Evolutionary conservation across 148 eudicot species (phyloP).

Genomic region (Spergularia bocconei): DNA sequence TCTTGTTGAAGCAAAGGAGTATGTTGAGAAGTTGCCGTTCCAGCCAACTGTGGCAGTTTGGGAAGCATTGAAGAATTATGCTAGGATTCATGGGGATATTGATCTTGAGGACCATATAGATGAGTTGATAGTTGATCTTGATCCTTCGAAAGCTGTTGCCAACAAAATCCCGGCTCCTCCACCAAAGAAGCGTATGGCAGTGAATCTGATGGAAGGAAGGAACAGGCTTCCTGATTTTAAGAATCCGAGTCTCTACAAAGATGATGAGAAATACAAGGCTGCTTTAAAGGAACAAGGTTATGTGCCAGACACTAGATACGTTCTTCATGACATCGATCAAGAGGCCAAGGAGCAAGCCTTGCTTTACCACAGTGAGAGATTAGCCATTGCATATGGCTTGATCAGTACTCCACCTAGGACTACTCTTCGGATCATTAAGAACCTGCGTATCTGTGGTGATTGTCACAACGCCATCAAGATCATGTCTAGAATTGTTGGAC

Average conservation of each 20-base stretch:
- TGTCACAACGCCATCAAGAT: slow-evolving; percentile 78
- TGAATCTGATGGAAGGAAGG: slow-evolving; percentile 80
- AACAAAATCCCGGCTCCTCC: slow-evolving; percentile 81
- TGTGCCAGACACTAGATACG: slow-evolving; percentile 66
- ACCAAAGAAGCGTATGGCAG: slow-evolving; percentile 58
- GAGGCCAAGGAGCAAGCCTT: slow-evolving; percentile 81
- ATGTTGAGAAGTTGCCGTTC: slow-evolving; percentile 55
- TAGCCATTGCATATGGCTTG: slow-evolving; percentile 76
- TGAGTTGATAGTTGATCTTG: slow-evolving; percentile 59
- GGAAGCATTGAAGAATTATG: slow-evolving; percentile 82
- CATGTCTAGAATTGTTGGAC: slow-evolving; percentile 68
- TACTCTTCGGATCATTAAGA: slow-evolving; percentile 68
- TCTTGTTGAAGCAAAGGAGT: slow-evolving; percentile 68
- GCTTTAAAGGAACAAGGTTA: slow-evolving; percentile 75
- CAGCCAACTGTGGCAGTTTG: slow-evolving; percentile 58
- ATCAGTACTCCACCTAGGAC: slow-evolving; percentile 72
- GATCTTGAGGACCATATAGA: slow-evolving; percentile 84
- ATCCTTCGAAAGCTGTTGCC: slow-evolving; percentile 55
- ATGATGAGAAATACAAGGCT: slow-evolving; percentile 80
- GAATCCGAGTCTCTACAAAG: slow-evolving; percentile 68
- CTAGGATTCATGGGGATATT: slow-evolving; percentile 80
- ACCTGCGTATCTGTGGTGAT: slow-evolving; percentile 67
- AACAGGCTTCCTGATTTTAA: slow-evolving; percentile 68
- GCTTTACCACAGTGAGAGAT: slow-evolving; percentile 71
- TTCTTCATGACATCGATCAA: slow-evolving; percentile 83